Evolutionary conservation across 2,329 filamentous ascomycete genomes (phyloP), one percentile per base, ranked within the genome.

Genomic region (Colletotrichum orchidophilum): DNA sequence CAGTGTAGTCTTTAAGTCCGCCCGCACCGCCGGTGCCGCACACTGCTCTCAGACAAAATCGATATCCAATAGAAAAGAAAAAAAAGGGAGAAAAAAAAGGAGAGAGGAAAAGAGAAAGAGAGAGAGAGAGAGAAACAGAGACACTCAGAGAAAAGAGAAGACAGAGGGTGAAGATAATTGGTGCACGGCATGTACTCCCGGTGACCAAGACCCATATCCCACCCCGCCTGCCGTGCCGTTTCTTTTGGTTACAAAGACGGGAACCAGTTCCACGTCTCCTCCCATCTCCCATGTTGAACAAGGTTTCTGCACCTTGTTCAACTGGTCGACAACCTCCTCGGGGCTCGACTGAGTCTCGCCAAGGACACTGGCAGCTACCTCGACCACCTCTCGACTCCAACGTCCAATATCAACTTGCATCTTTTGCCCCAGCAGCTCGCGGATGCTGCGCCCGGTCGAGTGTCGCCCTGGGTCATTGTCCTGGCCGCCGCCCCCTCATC

Each of bases 231-330:
- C 58, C 58, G 58, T 27, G 24, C 42, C 55, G 53, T 49, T 65
- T 21, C 29, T 60, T 26, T 59, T 24, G 54, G 18, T 52, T 29
- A 33, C 21, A 21, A 63, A 35, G 21, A 35, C 65, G 39, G 49
- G 4, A 15, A 24, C 27, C 39, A 50, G 58, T 57, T 18, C 55
- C 55, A 50, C 50, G 18, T 63, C 62, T 39, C 29, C 54, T 60
- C 31, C 52, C 39, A 50, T 53, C 55, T 50, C 46, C 46, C 63
- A 67, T 68, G 55, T 68, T 55, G 35, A 21, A 11, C 39, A 52
- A 68, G 12, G 31, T 35, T n/a, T 18, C 63, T 63, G 39, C 31
- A 42, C 57, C 13, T 21, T 57, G 53, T 57, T 64, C 64, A 50
- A 68, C 64, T 63, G 39, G 42, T 31, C 46, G n/a, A 53, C 12